phyloP scores from a whole-genome alignment of 495 filamentous ascomycete species.

The Penicillium fimorum region DNA sequence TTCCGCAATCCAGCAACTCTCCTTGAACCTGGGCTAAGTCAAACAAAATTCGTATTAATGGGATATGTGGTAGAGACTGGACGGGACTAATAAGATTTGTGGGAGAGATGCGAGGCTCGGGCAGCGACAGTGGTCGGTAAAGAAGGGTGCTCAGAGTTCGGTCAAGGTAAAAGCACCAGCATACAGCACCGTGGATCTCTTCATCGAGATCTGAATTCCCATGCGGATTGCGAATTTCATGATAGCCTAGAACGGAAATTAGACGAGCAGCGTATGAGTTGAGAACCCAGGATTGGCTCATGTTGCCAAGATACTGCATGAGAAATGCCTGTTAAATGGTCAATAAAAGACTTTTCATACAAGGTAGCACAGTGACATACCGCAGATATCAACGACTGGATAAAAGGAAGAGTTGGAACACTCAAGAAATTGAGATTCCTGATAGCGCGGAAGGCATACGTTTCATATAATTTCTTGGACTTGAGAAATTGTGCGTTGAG shows the following conservation, averaged over 20 bases:
- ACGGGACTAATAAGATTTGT: slow-evolving; percentile 14
- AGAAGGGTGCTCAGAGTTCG: slow-evolving; percentile 30
- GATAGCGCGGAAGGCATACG: slow-evolving; percentile 18
- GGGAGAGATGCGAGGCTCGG: slow-evolving; percentile 18
- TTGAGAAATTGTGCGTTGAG: slow-evolving; percentile 23
- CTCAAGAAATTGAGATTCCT: slow-evolving; percentile 24
- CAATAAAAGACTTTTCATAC: neutral
- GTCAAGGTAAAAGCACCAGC: slow-evolving; percentile 35
- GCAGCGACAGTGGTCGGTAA: slow-evolving; percentile 25
- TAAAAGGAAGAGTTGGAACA: slow-evolving; percentile 20
- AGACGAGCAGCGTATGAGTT: slow-evolving; percentile 31
- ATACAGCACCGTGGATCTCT: slow-evolving; percentile 26
- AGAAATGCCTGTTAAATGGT: slow-evolving; percentile 20
- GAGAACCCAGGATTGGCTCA: slow-evolving; percentile 29
- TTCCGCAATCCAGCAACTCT: slow-evolving; percentile 10
- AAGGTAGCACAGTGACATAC: slow-evolving; percentile 17
- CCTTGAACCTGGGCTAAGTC: slow-evolving; percentile 31
- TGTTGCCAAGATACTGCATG: slow-evolving; percentile 29
- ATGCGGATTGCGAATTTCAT: slow-evolving; percentile 14
- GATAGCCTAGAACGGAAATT: slow-evolving; percentile 28
- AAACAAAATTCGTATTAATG: slow-evolving; percentile 22
- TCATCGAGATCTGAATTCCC: slow-evolving; percentile 11
- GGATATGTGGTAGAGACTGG: slow-evolving; percentile 16
- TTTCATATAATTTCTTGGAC: slow-evolving; percentile 22
- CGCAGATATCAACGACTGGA: slow-evolving; percentile 30